These are phyloP conservation scores for Kondoa malvinella DNA, from an alignment of 768 basidiomycete genomes.

Conservation along the genomic window DNA sequence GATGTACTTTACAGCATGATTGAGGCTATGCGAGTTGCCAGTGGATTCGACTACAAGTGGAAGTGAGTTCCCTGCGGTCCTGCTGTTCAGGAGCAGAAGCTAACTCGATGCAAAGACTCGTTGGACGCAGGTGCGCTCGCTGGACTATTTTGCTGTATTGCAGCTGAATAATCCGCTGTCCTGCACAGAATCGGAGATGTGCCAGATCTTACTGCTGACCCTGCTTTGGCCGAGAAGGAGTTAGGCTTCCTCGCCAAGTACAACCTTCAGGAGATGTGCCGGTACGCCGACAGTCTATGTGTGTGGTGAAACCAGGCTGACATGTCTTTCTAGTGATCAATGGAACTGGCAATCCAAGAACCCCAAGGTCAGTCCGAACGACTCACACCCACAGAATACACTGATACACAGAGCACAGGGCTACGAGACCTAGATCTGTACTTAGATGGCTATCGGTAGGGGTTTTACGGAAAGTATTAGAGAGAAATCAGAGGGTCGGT, in stretches of 20 bases:
- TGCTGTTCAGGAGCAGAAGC: not conserved
- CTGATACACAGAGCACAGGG: too few species aligned
- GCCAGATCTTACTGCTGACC: slow-evolving; percentile 88
- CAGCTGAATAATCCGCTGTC: not conserved
- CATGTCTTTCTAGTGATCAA: slow-evolving; percentile 40
- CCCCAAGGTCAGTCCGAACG: slow-evolving; percentile 7
- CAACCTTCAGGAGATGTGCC: slow-evolving; percentile 78
- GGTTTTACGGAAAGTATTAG: too few species aligned
- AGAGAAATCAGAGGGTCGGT: too few species aligned
- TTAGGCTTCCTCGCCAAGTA: slow-evolving; percentile 74
- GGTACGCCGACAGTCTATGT: slow-evolving; percentile 21
- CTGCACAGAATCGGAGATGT: slow-evolving; percentile 69
- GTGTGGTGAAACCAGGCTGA: not conserved
- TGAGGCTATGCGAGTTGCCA: slow-evolving; percentile 82
- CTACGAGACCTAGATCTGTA: too few species aligned
- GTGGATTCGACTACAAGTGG: slow-evolving; percentile 70
- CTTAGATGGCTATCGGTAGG: too few species aligned
- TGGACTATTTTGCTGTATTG: not conserved
- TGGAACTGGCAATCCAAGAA: slow-evolving; percentile 95
- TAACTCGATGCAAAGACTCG: slow-evolving; percentile 35
- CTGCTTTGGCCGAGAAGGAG: slow-evolving; percentile 72
- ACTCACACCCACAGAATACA: too few species aligned
- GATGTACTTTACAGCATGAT: slow-evolving; percentile 41
- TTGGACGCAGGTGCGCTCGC: slow-evolving; percentile 61
- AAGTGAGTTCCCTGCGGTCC: too few species aligned